A percentile compares a stretch with the other conserved stretches of the same genome.
phyloP scores from a whole-genome alignment of 2,329 filamentous ascomycete genomes.

The Trichoderma lentiforme region DNA sequence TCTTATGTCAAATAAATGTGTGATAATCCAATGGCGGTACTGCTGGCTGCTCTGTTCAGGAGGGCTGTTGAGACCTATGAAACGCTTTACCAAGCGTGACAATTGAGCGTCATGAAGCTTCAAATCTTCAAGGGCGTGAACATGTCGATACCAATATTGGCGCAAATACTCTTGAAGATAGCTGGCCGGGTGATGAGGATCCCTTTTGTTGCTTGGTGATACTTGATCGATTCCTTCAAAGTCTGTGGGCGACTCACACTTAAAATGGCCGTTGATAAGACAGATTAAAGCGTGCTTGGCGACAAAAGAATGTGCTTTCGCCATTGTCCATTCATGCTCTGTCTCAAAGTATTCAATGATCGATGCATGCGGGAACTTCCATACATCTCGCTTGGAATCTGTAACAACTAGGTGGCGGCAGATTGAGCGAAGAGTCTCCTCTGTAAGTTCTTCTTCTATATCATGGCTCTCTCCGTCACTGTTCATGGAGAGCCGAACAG shows the following conservation, averaged over 20 bases:
- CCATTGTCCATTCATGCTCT: background rate
- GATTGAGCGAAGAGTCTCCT: background rate
- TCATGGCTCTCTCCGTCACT: background rate
- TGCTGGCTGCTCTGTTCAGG: background rate
- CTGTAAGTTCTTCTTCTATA: background rate
- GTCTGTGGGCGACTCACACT: background rate
- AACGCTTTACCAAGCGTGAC: background rate
- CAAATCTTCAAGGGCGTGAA: background rate
- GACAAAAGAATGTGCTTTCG: background rate
- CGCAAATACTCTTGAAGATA: background rate
- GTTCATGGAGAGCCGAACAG: background rate
- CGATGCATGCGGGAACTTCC: conserved; percentile 7
- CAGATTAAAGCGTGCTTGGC: background rate
- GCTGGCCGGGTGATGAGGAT: background rate
- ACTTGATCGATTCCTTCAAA: too few species aligned
- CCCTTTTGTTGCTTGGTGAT: background rate
- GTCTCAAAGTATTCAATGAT: conserved; percentile 11
- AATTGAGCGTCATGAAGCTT: background rate
- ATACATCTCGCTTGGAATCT: background rate
- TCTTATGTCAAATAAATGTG: too few species aligned
- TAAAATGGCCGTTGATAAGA: background rate
- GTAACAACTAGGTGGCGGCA: background rate
- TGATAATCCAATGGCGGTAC: background rate
- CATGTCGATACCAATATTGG: background rate
- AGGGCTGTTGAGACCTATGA: background rate